Base-by-base conservation (phyloP, 371 early-diverging fungal species). In the Rhizopus stolonifer region DNA sequence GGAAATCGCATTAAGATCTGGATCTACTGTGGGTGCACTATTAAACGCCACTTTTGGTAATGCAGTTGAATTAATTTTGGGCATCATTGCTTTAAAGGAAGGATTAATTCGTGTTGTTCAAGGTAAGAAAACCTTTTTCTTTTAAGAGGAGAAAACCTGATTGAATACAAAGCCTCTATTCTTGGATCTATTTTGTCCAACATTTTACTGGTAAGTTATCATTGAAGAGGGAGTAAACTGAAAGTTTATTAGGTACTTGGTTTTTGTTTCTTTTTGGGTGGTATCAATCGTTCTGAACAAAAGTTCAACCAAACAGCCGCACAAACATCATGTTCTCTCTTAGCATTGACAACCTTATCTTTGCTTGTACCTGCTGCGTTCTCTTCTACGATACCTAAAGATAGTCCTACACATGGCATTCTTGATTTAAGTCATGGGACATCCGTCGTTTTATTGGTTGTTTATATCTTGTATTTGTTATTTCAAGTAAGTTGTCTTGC, bases 361-460 rank as follows among this genome's bases (percentile, higher is more conserved):
- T 71, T 91, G 14, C 53, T 95, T 49, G 71, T 93, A 17, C 94
- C 94, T n/a, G 90, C 93, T 13, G 92, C 92, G 0, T 92, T 91
- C 59, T 61, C 59, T 43, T 63, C 64, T 24, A 64, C 76, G 17
- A 49, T 49, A 23, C 25, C 36, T 39, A 49, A 58, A 32, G 43
- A 45, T 17, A 50, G 50, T 23, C 58, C 69, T 1, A 47, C 55
- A 17, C 38, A 34, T 13, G 80, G 82, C n/a, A 74, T 87, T 39
- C 45, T 86, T 23, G 69, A 79, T 1, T 58, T 93, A 47, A 85
- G 85, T 39, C 85, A 87, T 22, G 85, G 85, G 23, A 87, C 88
- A 11, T 80, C 93, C 0, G 67, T 94, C 25, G 69, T 90, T 22
- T 59, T 91, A 45, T 70, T 93, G 49, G 44, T 85, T 43, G 69